Evolutionary conservation across 78 protist species (phyloP).

Genomic region (Anaeramoeba flamelloides): DNA sequence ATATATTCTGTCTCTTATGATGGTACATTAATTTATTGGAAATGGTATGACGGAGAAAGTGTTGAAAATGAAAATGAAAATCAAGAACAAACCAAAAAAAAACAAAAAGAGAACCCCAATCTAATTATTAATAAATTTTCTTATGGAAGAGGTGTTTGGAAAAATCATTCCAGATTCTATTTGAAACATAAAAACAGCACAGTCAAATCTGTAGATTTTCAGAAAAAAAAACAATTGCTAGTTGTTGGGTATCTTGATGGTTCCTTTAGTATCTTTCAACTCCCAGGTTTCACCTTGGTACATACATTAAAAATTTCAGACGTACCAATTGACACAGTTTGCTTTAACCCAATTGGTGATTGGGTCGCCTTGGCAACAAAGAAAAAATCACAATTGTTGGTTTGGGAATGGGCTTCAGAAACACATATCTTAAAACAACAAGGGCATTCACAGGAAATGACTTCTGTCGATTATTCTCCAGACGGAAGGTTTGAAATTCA

Average conservation of each 20-base stretch:
- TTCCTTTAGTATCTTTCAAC: conserved; percentile 48
- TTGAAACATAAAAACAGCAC: neutral
- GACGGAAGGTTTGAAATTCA: conserved; percentile 55
- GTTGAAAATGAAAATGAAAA: neutral
- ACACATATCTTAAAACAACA: conserved; percentile 50
- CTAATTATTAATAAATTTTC: neutral
- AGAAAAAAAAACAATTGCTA: conserved; percentile 11
- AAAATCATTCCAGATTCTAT: neutral
- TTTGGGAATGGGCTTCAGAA: conserved; percentile 89
- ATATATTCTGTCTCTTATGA: neutral
- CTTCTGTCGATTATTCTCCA: conserved; percentile 48
- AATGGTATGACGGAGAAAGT: too few relatives aligned
- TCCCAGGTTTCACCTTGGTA: conserved; percentile 20
- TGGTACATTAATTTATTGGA: neutral
- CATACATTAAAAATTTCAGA: conserved; percentile 20
- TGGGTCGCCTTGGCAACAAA: conserved; percentile 75
- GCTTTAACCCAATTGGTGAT: conserved; percentile 59
- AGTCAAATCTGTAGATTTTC: neutral
- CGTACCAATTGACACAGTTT: conserved; percentile 20
- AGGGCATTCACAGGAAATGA: conserved; percentile 47
- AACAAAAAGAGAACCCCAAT: neutral
- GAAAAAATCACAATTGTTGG: conserved; percentile 63
- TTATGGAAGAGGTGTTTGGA: neutral
- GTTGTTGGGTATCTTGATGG: conserved; percentile 56
- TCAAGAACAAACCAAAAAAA: neutral